Evolutionary conservation across 768 basidiomycete species (phyloP).

Genomic region (Dacryopinax spathularia): DNA sequence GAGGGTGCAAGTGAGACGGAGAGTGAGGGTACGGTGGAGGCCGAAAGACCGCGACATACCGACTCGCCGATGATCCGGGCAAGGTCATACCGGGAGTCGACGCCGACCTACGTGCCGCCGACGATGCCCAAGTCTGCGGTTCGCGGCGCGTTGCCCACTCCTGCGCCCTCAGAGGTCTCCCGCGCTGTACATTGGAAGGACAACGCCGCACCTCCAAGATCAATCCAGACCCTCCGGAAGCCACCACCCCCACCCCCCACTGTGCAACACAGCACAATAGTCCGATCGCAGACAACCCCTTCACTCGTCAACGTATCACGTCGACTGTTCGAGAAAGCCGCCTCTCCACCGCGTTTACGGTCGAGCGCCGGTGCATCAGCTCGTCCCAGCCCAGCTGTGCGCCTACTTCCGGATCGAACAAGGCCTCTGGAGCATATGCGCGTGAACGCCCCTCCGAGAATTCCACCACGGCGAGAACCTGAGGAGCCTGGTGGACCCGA

Average conservation of each 20-base stretch:
- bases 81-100: background rate
- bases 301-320: background rate
- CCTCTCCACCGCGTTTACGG: background rate
- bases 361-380: background rate
- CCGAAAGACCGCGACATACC: background rate
- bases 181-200: background rate
- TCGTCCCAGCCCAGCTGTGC: background rate
- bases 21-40: background rate
- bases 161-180: background rate
- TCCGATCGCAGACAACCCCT: background rate
- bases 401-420: background rate
- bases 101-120: background rate
- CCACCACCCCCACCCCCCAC: background rate
- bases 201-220: background rate
- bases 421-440: background rate
- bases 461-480: conserved; percentile 3
- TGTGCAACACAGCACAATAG: background rate
- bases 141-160: background rate
- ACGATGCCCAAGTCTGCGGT: background rate
- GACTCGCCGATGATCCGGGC: background rate
- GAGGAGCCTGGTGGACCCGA: conserved; percentile 3
- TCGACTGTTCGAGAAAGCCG: background rate
- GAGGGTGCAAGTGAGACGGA: background rate
- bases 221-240: background rate
- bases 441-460: background rate